Evolutionary conservation across 192 early-diverging fungal genomes (phyloP), one percentile per base, ranked within the genome.

Genomic region (Umbelopsis vinacea): DNA sequence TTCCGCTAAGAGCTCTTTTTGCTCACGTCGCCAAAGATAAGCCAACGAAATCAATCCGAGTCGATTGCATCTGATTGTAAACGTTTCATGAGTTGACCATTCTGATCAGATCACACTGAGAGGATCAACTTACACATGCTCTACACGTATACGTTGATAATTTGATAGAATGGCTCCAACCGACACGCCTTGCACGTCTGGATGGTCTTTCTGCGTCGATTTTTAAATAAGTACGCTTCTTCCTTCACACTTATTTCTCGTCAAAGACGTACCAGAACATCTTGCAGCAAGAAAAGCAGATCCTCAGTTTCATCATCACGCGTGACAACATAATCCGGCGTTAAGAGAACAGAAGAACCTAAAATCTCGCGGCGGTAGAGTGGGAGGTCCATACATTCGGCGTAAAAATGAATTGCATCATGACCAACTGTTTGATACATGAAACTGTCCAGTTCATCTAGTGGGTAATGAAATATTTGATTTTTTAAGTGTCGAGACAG

Each of bases 341-440:
- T 81, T 70, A 89, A 87, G 1, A 84, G 76, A 7, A 94, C 75
- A 0, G 95, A 89, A 1, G 69, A 75, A 0, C 97, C 96, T 12
- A 72, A 71, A 52, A 97, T 95, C 35, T 88, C 89, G 22, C 83
- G 76, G 24, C 91, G 84, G 74, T 93, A 98, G 23, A 98, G 79
- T 19, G 97, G 97, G 12, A 97, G 69, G 7, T 86, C 85, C 82
- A 98, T 89, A 78, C 94, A 95, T 57, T 95, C 92, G 33, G 90
- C 83, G 70, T 95, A 92, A 37, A 89, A 80, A 48, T 91, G 82
- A 9, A 99, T 93, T 14, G 90, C 94, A 74, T 93, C 94, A 77
- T 95, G 94, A 6, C 96, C 97, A 21, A 99, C 96, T 0, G 97
- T 97, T 79, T 99, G 97, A 77, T 95, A 98, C 88, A 99, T 93